Percentiles rank a stretch among this genome's conserved stretches.
These are phyloP conservation scores for Xylaria polymorpha DNA, from an alignment of 2,329 filamentous ascomycete species.

Conservation along the genomic window DNA sequence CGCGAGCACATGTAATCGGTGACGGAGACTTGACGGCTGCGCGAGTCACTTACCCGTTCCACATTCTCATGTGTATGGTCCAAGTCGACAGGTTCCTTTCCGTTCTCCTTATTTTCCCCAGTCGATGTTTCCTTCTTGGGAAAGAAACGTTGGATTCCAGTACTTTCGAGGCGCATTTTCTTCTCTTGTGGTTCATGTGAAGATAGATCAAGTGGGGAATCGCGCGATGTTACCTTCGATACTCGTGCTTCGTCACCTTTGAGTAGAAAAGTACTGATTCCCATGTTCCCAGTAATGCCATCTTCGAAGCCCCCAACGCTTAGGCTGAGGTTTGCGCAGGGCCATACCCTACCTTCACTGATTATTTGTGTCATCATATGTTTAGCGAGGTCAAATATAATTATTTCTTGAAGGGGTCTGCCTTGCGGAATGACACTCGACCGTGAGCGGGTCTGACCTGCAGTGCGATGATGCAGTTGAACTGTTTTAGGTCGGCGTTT, in stretches of 20 bases:
- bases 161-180: slow-evolving; percentile 59
- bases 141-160: slow-evolving; percentile 70
- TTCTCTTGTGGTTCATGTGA: slow-evolving; percentile 54
- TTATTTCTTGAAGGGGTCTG: slow-evolving; percentile 75
- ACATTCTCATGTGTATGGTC: slow-evolving; percentile 38
- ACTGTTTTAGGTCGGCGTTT: slow-evolving; percentile 87
- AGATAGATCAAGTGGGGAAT: slow-evolving; percentile 45
- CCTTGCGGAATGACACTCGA: slow-evolving; percentile 81
- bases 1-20: slow-evolving; percentile 66
- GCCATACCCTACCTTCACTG: slow-evolving; percentile 84
- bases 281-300: slow-evolving; percentile 82
- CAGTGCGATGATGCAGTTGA: slow-evolving; percentile 83
- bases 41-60: slow-evolving; percentile 43
- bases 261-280: slow-evolving; percentile 87
- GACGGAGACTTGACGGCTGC: slow-evolving; percentile 51
- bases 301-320: slow-evolving; percentile 95
- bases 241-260: slow-evolving; percentile 74
- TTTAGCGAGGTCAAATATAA: slow-evolving; percentile 80
- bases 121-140: slow-evolving; percentile 54
- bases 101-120: slow-evolving; percentile 46
- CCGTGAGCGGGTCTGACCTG: slow-evolving; percentile 78
- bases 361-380: slow-evolving; percentile 81
- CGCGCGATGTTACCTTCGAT: slow-evolving; percentile 55
- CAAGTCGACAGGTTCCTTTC: slow-evolving; percentile 37
- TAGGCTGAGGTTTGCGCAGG: slow-evolving; percentile 88